Base-by-base conservation (phyloP, 164 flowering plant species). In the Sedum album region DNA sequence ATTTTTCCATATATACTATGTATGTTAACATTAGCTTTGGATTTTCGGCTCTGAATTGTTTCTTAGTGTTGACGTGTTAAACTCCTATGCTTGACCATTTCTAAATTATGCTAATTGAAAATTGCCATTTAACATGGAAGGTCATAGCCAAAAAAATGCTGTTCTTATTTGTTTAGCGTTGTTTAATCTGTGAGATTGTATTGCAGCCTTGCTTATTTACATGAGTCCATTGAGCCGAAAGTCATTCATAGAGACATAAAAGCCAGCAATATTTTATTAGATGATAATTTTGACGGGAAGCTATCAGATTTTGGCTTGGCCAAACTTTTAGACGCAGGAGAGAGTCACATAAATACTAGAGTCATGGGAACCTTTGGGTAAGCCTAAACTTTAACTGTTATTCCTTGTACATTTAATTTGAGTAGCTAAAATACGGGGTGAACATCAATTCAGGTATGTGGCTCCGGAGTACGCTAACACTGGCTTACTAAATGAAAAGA, bases 351-450 rank as follows among this genome's bases (percentile, higher is more conserved):
- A 66, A 83, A 87, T 13, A 88, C 93, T 31, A 76, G 93, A 79
- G 93, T 88, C 25, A 88, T 88, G 93, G 93, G 93, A 49, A 88
- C 93, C 46, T 88, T 86, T 75, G 93, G 93, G 93, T 88, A 82
- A n/a, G 76, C 66, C 17, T 65, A 6, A 33, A 6, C 30, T 30
- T 57, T 25, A 31, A 26, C 3, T 57, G 38, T 26, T 23, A 60
- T 26, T 25, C 4, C 28, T 31, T 0, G 36, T 21, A 48, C 11
- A 25, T 35, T 26, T 15, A 48, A 31, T 72, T 13, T 53, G 39
- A 4, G 20, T 15, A 51, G 11, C 57, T 61, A 69, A 28, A 68
- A 30, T 41, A n/a, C n/a, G n/a, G 46, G 35, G 3, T 53, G 53
- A 67, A 57, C 41, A 7, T 21, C 48, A 51, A 72, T 74, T 74